A percentile compares a stretch with the other conserved stretches of the same genome.
phyloP scores from a whole-genome alignment of 2,329 filamentous ascomycete genomes.

The Fusarium concolor region DNA sequence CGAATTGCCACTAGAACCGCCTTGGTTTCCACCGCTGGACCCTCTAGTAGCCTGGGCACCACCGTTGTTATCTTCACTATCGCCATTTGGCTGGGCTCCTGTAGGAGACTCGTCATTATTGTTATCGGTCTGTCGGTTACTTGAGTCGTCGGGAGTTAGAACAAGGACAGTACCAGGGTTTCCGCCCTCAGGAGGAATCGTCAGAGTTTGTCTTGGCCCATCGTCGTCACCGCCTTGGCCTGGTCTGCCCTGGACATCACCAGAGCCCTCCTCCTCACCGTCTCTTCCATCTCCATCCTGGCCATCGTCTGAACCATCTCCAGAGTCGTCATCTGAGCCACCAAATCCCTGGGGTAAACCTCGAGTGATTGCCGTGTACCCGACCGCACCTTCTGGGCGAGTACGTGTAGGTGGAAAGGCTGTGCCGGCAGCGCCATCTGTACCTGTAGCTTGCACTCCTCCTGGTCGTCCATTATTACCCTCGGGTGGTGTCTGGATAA shows the following conservation, averaged over 20 bases:
- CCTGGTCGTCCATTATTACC: background rate
- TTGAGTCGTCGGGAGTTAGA: background rate
- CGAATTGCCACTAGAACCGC: background rate
- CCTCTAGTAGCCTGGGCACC: background rate
- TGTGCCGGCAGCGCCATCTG: background rate
- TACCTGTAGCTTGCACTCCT: background rate
- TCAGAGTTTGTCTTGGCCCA: conserved; percentile 16
- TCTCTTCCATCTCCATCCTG: background rate
- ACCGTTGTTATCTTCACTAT: background rate
- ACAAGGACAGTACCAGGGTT: conserved; percentile 28
- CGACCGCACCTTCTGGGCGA: background rate
- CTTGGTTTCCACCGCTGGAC: background rate
- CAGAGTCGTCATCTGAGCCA: background rate
- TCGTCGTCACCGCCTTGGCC: background rate
- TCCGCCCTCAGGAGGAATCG: conserved; percentile 18
- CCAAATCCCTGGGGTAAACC: background rate
- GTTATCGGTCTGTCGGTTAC: background rate
- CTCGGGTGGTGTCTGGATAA: conserved; percentile 35
- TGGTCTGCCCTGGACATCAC: background rate
- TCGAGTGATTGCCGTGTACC: conserved; percentile 29
- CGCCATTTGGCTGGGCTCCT: background rate
- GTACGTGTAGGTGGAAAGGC: background rate
- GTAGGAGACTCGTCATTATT: background rate
- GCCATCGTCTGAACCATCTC: rapidly evolving
- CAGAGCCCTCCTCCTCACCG: background rate